Percentiles rank a stretch among this genome's conserved stretches.
Evolutionary conservation across 2,329 filamentous ascomycete species (phyloP).

Genomic region (Raffaelea ambrosiae): DNA sequence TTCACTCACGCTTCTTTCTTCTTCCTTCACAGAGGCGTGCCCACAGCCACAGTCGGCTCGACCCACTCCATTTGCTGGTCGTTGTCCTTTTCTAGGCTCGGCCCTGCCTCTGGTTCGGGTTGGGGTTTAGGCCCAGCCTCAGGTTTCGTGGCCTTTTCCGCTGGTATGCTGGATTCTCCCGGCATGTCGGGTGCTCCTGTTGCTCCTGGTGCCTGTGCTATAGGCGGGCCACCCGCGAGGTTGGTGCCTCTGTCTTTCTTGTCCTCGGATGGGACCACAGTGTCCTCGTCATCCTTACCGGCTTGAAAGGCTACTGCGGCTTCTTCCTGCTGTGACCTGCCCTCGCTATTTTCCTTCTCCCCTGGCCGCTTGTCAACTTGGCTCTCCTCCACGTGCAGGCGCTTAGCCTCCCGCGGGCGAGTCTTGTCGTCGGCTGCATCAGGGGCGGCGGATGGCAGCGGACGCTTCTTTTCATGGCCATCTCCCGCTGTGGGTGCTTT

Average conservation of each 20-base stretch:
- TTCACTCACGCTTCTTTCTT: not conserved
- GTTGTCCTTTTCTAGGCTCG: not conserved
- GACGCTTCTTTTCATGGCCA: constrained; percentile 12
- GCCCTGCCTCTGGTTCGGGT: not conserved
- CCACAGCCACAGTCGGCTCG: not conserved
- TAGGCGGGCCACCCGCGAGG: no score
- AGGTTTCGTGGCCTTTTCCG: not conserved
- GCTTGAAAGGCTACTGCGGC: no score
- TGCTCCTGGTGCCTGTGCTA: not conserved
- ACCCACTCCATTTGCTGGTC: not conserved
- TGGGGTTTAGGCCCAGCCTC: not conserved
- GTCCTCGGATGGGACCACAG: no score
- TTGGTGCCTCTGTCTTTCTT: no score
- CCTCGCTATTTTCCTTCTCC: no score
- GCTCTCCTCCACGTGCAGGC: constrained; percentile 16
- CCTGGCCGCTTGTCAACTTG: not conserved
- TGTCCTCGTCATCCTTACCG: no score
- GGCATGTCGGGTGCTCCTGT: not conserved
- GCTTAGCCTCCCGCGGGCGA: constrained; percentile 13
- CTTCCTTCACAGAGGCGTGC: constrained; percentile 3
- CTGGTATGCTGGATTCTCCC: not conserved
- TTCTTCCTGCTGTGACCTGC: no score
- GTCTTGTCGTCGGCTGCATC: constrained; percentile 3
- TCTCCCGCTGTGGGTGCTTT: no score
- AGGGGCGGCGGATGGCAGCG: constrained; percentile 9